phyloP scores from a whole-genome alignment of 768 basidiomycete genomes.

The Tephrocybe sp. region DNA sequence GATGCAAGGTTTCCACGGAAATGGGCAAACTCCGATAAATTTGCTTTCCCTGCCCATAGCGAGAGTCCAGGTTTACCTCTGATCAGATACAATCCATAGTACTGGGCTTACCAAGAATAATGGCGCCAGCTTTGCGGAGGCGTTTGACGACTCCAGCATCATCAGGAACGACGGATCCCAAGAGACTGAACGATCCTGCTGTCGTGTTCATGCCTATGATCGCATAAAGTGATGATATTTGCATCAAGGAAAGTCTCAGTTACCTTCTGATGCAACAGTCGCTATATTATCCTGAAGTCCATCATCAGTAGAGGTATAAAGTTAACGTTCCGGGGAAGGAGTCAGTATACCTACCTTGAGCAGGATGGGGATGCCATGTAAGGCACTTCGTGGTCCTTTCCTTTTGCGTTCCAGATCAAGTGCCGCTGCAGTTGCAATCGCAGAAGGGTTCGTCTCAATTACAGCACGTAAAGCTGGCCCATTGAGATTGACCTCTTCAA shows the following conservation, averaged over 20 bases:
- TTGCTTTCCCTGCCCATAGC: constrained; percentile 45
- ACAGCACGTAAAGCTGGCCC: constrained; percentile 59
- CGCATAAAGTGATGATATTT: background rate
- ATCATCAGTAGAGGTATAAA: background rate
- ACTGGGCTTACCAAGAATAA: constrained; percentile 37
- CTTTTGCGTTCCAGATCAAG: constrained; percentile 45
- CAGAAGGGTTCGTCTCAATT: constrained; percentile 55
- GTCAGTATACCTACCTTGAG: constrained; percentile 38
- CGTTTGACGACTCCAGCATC: constrained; percentile 47
- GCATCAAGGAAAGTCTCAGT: background rate
- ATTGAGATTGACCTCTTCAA: constrained; percentile 66
- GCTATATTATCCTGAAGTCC: constrained; percentile 46
- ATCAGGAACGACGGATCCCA: constrained; percentile 42
- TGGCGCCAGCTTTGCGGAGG: constrained; percentile 41
- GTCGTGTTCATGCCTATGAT: constrained; percentile 44
- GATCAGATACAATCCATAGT: background rate
- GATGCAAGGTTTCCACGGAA: constrained; percentile 44
- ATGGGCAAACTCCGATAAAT: constrained; percentile 54
- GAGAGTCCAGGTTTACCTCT: background rate
- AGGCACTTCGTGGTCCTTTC: constrained; percentile 40
- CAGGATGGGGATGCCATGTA: constrained; percentile 57
- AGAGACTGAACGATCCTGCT: constrained; percentile 42
- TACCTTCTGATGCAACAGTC: constrained; percentile 44
- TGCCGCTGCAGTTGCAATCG: constrained; percentile 49
- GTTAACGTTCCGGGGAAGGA: too few relatives aligned